Evolutionary conservation across 1,139 yeast species (phyloP).

Genomic region (Candida pseudoviswanathii): DNA sequence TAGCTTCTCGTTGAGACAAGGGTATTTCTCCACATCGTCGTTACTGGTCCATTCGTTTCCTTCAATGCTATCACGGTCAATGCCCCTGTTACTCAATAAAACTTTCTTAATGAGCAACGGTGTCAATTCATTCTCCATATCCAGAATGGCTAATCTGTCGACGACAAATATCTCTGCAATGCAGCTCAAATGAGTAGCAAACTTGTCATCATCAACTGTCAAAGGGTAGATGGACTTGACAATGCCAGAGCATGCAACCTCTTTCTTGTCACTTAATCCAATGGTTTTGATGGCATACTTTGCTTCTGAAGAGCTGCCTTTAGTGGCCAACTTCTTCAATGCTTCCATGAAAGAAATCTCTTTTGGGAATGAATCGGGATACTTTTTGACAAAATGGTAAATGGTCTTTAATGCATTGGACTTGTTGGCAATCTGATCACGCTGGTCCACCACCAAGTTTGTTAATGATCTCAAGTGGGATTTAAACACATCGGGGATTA

Average conservation of each 20-base stretch:
- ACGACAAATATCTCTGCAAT: conserved; percentile 63
- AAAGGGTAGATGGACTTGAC: conserved; percentile 55
- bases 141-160: conserved; percentile 54
- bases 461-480: conserved; percentile 58
- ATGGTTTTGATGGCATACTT: conserved; percentile 65
- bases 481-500: conserved; percentile 66
- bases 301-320: conserved; percentile 65
- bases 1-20: conserved; percentile 46
- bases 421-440: conserved; percentile 13
- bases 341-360: conserved; percentile 39
- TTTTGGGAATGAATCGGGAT: conserved; percentile 43
- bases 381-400: conserved; percentile 56
- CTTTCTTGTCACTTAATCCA: conserved; percentile 48
- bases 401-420: conserved; percentile 52
- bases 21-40: conserved; percentile 43
- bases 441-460: conserved; percentile 32
- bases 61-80: conserved; percentile 23
- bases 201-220: conserved; percentile 31
- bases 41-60: conserved; percentile 51
- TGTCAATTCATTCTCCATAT: conserved; percentile 59
- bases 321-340: conserved; percentile 46
- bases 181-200: conserved; percentile 61
- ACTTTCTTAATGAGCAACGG: conserved; percentile 62
- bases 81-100: conserved; percentile 50
- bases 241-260: conserved; percentile 39